A percentile compares a stretch with the other conserved stretches of the same genome.
These are phyloP conservation scores for Acacia crassicarpa DNA, from an alignment of 306 rosid genomes.

Conservation along the genomic window DNA sequence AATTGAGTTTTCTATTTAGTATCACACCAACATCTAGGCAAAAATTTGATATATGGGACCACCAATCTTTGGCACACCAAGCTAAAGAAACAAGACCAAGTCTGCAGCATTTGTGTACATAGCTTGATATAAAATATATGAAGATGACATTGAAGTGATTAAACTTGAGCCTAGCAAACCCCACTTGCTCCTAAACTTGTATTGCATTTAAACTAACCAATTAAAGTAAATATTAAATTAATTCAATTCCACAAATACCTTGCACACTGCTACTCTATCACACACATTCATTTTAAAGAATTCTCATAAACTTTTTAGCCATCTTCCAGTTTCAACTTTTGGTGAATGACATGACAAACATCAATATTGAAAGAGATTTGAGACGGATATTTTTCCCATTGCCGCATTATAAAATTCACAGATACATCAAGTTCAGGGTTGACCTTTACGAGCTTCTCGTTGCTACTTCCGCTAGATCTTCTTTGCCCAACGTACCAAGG, in stretches of 20 bases:
- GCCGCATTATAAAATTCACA: conserved; percentile 5
- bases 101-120: background rate
- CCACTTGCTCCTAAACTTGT: too few relatives aligned
- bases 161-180: background rate
- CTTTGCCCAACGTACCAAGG: conserved; percentile 53
- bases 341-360: background rate
- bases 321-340: background rate
- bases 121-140: background rate
- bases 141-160: background rate
- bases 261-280: too few relatives aligned
- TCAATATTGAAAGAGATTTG: background rate
- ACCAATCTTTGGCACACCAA: too few relatives aligned
- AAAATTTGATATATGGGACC: background rate
- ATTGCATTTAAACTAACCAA: too few relatives aligned
- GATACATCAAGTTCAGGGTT: conserved; percentile 36
- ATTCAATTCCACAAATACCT: too few relatives aligned
- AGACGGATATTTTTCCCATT: conserved; percentile 3
- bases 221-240: too few relatives aligned
- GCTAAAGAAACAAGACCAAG: background rate
- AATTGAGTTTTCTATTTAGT: too few relatives aligned
- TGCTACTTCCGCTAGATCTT: conserved; percentile 99
- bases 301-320: background rate
- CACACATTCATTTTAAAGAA: background rate
- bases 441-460: conserved; percentile 81
- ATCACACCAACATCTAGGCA: background rate